Evolutionary conservation across 1,139 yeast species (phyloP), one percentile per base, ranked within the genome.

Genomic region (Candida labiduridarum): DNA sequence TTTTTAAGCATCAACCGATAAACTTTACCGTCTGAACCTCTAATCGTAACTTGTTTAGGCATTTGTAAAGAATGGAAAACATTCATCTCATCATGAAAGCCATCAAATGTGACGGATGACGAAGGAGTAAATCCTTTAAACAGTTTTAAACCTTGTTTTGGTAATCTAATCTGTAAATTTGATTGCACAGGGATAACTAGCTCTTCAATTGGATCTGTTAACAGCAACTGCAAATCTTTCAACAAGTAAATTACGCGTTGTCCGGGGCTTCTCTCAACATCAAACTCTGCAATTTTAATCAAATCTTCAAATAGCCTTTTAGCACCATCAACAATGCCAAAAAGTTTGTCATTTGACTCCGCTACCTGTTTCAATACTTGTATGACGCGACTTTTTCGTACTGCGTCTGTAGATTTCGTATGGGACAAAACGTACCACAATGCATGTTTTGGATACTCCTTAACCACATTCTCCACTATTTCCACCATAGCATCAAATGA

Each of bases 381-480:
- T 7, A 60, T 56, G 6, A 74, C 92, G 53, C 85, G 70, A n/a
- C 71, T 68, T 16, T 75, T 74, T 60, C 97, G 74, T 8, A 73
- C 72, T 3, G 67, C 59, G 46, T 85, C 87, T n/a, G 80, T 80
- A 0, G 96, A 89, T 54, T 84, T 83, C 3, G 80, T 73, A 55
- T 89, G 87, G 0, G 95, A 89, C 36, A 91, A 74, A 3, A 91
- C 80, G 47, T 86, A 87, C 96, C 98, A 95, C 15, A 94, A 71
- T 29, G 94, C 83, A 55, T 90, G 96, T 31, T 82, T 79, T 0
- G 98, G 97, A 63, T 90, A 94, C 31, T 80, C 78, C 35, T 72
- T 67, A 0, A 87, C 76, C 6, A 91, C 77, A 14, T 75, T 71
- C 9, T 80, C 69, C 14, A 92, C 72, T 18, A 94, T 80, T 15